A percentile compares a stretch with the other conserved stretches of the same genome.
phyloP scores from a whole-genome alignment of 805 yeast species.

The Blastobotrys chiropterorum region DNA sequence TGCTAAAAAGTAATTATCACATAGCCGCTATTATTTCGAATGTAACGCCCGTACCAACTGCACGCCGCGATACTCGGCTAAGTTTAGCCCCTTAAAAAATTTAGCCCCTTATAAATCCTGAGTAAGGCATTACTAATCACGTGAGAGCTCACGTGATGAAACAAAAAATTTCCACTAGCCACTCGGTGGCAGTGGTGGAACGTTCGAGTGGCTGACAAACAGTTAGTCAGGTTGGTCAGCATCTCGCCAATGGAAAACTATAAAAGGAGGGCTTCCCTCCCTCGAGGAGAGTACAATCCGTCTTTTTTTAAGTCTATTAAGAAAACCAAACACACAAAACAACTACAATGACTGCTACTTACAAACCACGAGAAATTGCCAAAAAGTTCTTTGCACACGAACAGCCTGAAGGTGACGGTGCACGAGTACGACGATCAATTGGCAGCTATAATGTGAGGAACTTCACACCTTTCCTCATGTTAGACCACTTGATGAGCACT shows the following conservation, averaged over 20 bases:
- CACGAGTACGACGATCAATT: conserved; percentile 74
- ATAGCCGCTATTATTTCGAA: too few relatives aligned
- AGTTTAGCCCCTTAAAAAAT: too few relatives aligned
- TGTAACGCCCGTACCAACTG: too few relatives aligned
- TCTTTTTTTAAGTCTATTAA: too few relatives aligned
- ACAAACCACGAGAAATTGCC: conserved; percentile 39
- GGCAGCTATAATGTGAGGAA: conserved; percentile 62
- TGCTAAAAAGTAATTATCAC: too few relatives aligned
- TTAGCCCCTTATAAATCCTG: neutral
- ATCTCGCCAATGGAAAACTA: neutral
- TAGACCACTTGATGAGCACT: conserved; percentile 68
- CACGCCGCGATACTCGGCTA: too few relatives aligned
- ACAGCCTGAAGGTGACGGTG: conserved; percentile 82
- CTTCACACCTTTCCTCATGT: conserved; percentile 73
- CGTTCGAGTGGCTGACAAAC: neutral
- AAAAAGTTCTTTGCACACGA: conserved; percentile 53
- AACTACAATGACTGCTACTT: neutral
- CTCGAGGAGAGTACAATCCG: neutral
- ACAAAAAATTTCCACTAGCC: neutral
- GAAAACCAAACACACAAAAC: neutral
- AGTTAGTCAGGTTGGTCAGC: neutral
- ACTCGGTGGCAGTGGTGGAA: neutral
- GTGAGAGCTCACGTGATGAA: neutral
- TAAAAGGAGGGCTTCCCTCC: neutral
- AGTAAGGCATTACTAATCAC: neutral